Conservation (phyloP, 768 basidiomycete genomes). For the Mycena maculata region DNA sequence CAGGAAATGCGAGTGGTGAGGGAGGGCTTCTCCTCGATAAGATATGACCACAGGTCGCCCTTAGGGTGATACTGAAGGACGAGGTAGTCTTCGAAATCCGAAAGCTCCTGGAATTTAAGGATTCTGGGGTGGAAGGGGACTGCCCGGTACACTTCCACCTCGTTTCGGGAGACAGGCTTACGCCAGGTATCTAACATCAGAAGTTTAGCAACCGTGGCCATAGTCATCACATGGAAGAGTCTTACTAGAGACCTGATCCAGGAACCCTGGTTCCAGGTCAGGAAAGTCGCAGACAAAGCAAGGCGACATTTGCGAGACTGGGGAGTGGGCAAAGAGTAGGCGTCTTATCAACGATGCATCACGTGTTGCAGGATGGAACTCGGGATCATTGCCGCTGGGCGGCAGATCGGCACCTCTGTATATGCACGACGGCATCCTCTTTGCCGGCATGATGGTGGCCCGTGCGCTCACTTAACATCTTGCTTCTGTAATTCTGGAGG, state of each 20-base stretch:
- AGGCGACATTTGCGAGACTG: too few species aligned
- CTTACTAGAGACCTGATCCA: background rate
- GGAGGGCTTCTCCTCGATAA: background rate
- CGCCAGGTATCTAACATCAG: slow-evolving; percentile 10
- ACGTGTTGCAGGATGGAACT: too few species aligned
- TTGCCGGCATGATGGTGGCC: too few species aligned
- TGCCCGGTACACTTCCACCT: slow-evolving; percentile 5
- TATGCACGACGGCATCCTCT: too few species aligned
- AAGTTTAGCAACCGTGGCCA: background rate
- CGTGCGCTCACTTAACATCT: too few species aligned
- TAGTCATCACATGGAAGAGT: background rate
- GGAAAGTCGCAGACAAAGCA: too few species aligned
- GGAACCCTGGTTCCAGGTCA: background rate
- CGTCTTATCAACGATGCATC: too few species aligned
- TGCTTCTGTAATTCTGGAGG: too few species aligned
- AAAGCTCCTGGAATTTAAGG: background rate
- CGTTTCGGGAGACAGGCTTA: slow-evolving; percentile 3
- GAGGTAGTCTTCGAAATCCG: background rate
- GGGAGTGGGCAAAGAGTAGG: too few species aligned
- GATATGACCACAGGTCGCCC: slow-evolving; percentile 25
- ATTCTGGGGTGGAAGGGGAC: slow-evolving; percentile 4
- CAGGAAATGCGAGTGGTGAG: slow-evolving; percentile 14
- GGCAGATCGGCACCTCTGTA: too few species aligned
- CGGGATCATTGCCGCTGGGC: too few species aligned
- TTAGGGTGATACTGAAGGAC: slow-evolving; percentile 13